phyloP scores from a whole-genome alignment of 2,329 filamentous ascomycete genomes.

The Paecilomyces variotii region DNA sequence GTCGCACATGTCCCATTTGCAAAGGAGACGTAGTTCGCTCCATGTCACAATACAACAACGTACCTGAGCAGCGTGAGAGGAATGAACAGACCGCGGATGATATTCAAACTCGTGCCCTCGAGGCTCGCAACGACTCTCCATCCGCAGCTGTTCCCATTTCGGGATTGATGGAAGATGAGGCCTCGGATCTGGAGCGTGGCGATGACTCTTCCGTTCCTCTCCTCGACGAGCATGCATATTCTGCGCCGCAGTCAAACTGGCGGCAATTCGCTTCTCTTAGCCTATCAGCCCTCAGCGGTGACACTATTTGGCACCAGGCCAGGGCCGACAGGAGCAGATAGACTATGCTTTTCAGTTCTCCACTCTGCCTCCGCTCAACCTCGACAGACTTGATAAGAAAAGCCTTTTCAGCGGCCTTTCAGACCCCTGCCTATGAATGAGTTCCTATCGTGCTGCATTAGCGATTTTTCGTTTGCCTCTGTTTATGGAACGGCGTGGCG shows the following conservation, averaged over 20 bases:
- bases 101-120: constrained; percentile 37
- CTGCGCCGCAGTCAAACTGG: constrained; percentile 33
- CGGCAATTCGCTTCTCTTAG: constrained; percentile 37
- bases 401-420: background rate
- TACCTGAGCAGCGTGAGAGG: constrained; percentile 15
- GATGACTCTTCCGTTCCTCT: constrained; percentile 25
- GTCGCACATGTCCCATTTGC: constrained; percentile 96
- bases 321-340: constrained; percentile 32
- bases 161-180: constrained; percentile 23
- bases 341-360: constrained; percentile 5
- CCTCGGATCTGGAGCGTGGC: constrained; percentile 37
- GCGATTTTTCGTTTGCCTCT: constrained; percentile 18
- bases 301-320: constrained; percentile 37
- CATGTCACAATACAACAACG: constrained; percentile 42
- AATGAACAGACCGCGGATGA: constrained; percentile 37
- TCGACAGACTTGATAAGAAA: background rate
- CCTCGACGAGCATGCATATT: constrained; percentile 23
- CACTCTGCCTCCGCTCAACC: constrained; percentile 5
- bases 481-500: constrained; percentile 15
- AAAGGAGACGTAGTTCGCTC: constrained; percentile 84
- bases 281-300: constrained; percentile 39
- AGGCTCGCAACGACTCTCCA: constrained; percentile 40
- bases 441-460: constrained; percentile 21
- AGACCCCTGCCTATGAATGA: background rate
- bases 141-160: constrained; percentile 45